Evolutionary conservation across 306 rosid genomes (phyloP).

Genomic region (Ziziphus jujuba): DNA sequence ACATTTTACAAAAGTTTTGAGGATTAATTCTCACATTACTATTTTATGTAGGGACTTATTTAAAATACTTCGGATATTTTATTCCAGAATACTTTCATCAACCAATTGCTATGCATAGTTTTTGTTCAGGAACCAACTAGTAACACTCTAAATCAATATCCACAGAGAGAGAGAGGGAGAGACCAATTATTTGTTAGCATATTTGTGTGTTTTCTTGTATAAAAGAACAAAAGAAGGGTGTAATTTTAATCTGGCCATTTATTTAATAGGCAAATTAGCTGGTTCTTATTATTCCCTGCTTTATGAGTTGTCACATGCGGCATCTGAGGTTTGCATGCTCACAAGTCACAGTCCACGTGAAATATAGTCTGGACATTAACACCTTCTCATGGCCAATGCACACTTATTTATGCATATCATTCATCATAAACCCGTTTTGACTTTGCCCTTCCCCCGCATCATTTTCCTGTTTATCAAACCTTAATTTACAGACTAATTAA

Average conservation of each 20-base stretch:
- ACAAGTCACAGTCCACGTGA: conserved; percentile 53
- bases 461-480: too few relatives aligned
- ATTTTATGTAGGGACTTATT: too few relatives aligned
- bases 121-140: background rate
- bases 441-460: background rate
- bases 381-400: background rate
- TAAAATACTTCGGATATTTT: background rate
- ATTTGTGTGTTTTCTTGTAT: conserved; percentile 1
- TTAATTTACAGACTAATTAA: too few relatives aligned
- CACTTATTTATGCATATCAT: too few relatives aligned
- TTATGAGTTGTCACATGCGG: conserved; percentile 60
- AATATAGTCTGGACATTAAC: conserved; percentile 33
- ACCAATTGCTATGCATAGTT: background rate
- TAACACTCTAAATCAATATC: background rate
- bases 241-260: conserved; percentile 27
- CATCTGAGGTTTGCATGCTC: conserved; percentile 39
- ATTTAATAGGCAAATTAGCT: conserved; percentile 39
- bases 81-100: background rate
- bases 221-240: background rate
- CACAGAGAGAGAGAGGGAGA: background rate
- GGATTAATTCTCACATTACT: too few relatives aligned
- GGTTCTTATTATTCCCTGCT: conserved; percentile 33
- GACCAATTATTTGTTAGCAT: background rate
- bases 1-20: too few relatives aligned
- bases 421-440: background rate